A percentile compares a stretch with the other conserved stretches of the same genome.
Conservation (phyloP, 2,329 filamentous ascomycete species). For the Phaeosphaeria sp. region DNA sequence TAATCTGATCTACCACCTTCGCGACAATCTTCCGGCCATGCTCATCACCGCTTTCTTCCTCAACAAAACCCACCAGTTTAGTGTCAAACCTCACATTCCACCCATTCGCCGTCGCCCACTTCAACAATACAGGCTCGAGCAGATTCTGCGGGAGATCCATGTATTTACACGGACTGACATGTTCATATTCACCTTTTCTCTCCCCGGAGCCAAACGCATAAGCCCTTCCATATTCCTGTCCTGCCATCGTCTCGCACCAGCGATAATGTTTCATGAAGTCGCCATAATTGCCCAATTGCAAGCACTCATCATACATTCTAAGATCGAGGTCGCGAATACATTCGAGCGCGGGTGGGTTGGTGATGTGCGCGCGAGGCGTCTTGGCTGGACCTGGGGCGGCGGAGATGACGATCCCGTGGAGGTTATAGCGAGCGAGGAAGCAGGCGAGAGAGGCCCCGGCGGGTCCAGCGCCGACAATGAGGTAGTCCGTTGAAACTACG, state of each 20-base stretch:
- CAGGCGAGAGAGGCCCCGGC: slow-evolving; percentile 62
- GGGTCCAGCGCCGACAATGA: slow-evolving; percentile 62
- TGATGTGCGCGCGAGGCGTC: slow-evolving; percentile 67
- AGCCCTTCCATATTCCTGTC: slow-evolving; percentile 53
- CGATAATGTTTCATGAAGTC: slow-evolving; percentile 50
- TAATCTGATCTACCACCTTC: slow-evolving; percentile 47
- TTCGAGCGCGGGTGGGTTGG: slow-evolving; percentile 63
- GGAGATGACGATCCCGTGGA: slow-evolving; percentile 62
- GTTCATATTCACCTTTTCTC: slow-evolving; percentile 48
- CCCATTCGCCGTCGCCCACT: slow-evolving; percentile 44
- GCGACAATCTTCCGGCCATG: slow-evolving; percentile 38
- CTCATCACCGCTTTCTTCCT: slow-evolving; percentile 16
- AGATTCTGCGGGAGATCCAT: slow-evolving; percentile 54
- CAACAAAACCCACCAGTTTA: slow-evolving; percentile 36
- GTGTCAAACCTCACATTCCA: slow-evolving; percentile 52
- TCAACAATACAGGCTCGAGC: slow-evolving; percentile 52
- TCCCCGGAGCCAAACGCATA: slow-evolving; percentile 54
- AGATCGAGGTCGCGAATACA: slow-evolving; percentile 54
- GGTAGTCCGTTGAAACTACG: slow-evolving; percentile 52
- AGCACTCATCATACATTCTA: slow-evolving; percentile 44
- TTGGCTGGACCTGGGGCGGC: slow-evolving; percentile 58
- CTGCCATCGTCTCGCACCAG: slow-evolving; percentile 54
- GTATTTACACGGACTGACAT: slow-evolving; percentile 50
- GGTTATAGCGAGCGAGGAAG: slow-evolving; percentile 58
- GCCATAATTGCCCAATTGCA: slow-evolving; percentile 38